These are phyloP conservation scores for Chenopodium berlandieri DNA, from an alignment of 148 eudicot genomes.

Conservation along the genomic window DNA sequence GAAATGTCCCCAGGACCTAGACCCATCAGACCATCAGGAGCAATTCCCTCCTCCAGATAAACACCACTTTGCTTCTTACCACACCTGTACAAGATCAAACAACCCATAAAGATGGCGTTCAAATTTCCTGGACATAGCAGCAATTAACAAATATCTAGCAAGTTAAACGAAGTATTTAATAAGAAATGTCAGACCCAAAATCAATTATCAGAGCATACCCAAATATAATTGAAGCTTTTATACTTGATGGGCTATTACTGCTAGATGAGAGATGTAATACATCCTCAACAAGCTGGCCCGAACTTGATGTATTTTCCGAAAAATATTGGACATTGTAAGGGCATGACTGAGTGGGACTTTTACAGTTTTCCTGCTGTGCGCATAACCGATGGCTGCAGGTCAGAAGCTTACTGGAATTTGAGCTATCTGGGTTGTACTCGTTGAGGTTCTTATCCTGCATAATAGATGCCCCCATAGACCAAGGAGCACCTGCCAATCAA, in stretches of 20 bases:
- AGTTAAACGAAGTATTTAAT: not conserved
- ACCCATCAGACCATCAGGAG: conserved; percentile 97
- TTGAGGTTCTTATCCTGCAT: conserved; percentile 94
- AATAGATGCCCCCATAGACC: conserved; percentile 96
- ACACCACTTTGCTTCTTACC: conserved; percentile 92
- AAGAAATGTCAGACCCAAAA: not conserved
- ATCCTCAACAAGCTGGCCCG: conserved; percentile 88
- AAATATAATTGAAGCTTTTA: conserved; percentile 61
- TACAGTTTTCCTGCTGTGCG: conserved; percentile 57
- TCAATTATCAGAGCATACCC: conserved; percentile 46
- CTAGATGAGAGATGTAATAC: conserved; percentile 68
- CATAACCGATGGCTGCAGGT: conserved; percentile 74
- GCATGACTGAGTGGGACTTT: conserved; percentile 57
- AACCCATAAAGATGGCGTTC: not conserved
- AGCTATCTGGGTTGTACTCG: conserved; percentile 66
- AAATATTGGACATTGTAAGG: conserved; percentile 62
- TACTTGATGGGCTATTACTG: conserved; percentile 40
- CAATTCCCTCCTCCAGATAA: conserved; percentile 76
- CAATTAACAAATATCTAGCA: not conserved
- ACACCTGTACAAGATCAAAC: conserved; percentile 50
- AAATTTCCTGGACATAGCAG: conserved; percentile 4
- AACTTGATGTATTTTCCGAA: conserved; percentile 70
- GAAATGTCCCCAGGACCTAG: conserved; percentile 81
- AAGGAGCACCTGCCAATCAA: conserved; percentile 99
- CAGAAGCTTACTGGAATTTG: conserved; percentile 70